These are phyloP conservation scores for Neonectria neomacrospora DNA, from an alignment of 2,329 filamentous ascomycete genomes.

Conservation along the genomic window DNA sequence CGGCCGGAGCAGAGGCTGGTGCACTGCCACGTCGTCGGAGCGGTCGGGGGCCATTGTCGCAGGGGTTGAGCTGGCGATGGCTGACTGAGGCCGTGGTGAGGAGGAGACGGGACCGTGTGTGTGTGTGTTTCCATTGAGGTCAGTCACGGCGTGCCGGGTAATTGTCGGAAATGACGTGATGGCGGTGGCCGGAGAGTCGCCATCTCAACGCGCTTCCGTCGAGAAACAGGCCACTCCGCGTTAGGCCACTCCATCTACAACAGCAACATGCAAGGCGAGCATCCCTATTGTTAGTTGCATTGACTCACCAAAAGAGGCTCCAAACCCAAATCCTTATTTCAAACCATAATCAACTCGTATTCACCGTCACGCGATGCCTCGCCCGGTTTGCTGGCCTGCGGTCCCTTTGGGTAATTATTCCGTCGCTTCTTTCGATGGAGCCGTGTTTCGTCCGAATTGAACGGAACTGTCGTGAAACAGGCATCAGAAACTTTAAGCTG, in stretches of 20 bases:
- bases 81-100: background rate
- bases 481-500: background rate
- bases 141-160: conserved; percentile 34
- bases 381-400: background rate
- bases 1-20: conserved; percentile 34
- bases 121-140: background rate
- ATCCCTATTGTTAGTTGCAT: background rate
- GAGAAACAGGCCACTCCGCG: background rate
- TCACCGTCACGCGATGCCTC: background rate
- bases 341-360: background rate
- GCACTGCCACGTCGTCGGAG: conserved; percentile 18
- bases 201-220: background rate
- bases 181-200: too few relatives aligned
- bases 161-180: conserved; percentile 35
- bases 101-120: background rate
- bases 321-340: background rate
- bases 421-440: conserved; percentile 2
- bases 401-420: background rate
- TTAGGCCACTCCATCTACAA: background rate
- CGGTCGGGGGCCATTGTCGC: conserved; percentile 29
- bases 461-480: conserved; percentile 10
- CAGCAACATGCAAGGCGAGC: background rate
- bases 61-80: background rate
- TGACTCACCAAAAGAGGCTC: background rate
- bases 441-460: conserved; percentile 22